Percentiles rank a stretch among this genome's conserved stretches.
These are phyloP conservation scores for Eimeria praecox DNA, from an alignment of 169 alveolate species.

Conservation along the genomic window DNA sequence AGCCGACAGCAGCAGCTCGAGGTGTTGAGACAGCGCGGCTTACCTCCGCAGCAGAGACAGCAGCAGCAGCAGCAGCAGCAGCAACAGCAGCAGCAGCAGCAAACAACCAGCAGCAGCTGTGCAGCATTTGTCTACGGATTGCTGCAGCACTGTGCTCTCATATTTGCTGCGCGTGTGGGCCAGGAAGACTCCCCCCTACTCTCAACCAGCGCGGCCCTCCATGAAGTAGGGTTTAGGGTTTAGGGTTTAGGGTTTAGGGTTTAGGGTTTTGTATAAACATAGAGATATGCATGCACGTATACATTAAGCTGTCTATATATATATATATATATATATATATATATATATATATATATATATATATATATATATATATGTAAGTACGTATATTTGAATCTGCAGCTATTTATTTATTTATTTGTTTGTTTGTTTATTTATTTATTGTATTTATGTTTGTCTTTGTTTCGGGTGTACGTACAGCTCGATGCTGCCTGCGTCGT, in stretches of 20 bases:
- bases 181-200: background rate
- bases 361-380: background rate
- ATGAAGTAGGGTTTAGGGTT: constrained; percentile 61
- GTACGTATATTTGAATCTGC: background rate
- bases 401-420: constrained; percentile 8
- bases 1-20: constrained; percentile 43
- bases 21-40: background rate
- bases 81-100: background rate
- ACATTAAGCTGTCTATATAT: background rate
- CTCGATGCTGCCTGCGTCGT: constrained; percentile 65
- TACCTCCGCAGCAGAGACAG: background rate
- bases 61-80: constrained; percentile 44
- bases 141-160: constrained; percentile 72
- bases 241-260: constrained; percentile 53
- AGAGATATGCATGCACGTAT: background rate
- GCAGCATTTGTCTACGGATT: constrained; percentile 37
- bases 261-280: background rate
- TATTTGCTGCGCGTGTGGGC: constrained; percentile 74
- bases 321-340: background rate
- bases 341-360: background rate
- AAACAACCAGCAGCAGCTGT: constrained; percentile 37
- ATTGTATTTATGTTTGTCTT: constrained; percentile 20
- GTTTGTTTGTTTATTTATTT: no score
- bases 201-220: constrained; percentile 53
- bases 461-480: constrained; percentile 13